Conservation (phyloP, 2,329 filamentous ascomycete species). For the Trichoderma guizhouense region DNA sequence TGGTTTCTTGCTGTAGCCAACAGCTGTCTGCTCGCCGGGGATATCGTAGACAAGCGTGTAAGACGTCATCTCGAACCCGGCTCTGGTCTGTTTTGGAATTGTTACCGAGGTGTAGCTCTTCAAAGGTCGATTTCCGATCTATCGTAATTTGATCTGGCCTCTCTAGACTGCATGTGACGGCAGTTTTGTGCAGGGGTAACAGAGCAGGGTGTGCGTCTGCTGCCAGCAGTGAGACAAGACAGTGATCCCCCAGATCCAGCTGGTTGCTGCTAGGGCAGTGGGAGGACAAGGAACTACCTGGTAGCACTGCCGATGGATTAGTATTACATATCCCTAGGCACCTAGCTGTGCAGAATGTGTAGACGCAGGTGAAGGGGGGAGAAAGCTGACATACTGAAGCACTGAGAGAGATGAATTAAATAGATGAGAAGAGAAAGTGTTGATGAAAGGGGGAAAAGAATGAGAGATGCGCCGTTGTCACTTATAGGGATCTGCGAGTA, state of each 20-base stretch:
- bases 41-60: background rate
- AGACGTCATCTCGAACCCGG: background rate
- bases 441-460: background rate
- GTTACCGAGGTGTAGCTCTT: background rate
- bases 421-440: background rate
- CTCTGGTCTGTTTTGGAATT: background rate
- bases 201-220: background rate
- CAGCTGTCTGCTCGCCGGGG: background rate
- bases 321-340: background rate
- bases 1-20: background rate
- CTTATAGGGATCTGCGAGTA: no score
- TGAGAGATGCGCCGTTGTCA: background rate
- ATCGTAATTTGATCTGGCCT: background rate
- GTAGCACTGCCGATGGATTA: background rate
- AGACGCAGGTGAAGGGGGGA: background rate
- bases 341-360: background rate
- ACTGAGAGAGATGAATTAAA: background rate
- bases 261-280: background rate
- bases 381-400: background rate
- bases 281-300: background rate
- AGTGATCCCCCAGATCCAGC: conserved; percentile 3
- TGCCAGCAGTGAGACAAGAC: background rate
- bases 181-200: background rate
- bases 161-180: background rate
- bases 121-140: background rate